Conservation (phyloP, 805 yeast genomes). For the Starmera dryadoides region DNA sequence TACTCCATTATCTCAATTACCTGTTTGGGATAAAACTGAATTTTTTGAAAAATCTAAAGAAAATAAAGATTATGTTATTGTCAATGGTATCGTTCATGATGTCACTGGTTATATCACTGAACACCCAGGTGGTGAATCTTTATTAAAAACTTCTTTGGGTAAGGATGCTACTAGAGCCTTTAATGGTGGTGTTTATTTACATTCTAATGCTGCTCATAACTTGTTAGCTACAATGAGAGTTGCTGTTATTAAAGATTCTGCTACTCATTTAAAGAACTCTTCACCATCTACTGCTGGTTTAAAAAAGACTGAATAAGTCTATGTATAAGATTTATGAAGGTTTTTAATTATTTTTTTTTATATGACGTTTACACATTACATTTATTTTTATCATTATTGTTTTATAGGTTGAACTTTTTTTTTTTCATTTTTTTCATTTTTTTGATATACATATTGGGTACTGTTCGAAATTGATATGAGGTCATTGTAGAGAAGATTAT, state of each 20-base stretch:
- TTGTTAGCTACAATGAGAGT: slow-evolving; percentile 77
- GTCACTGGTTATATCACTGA: slow-evolving; percentile 60
- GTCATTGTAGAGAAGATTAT: too few species aligned
- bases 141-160: slow-evolving; percentile 63
- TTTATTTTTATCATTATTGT: background rate
- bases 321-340: too few species aligned
- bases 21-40: slow-evolving; percentile 66
- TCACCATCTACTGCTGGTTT: slow-evolving; percentile 10
- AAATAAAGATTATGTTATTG: slow-evolving; percentile 55
- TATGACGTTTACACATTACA: background rate
- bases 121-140: slow-evolving; percentile 82
- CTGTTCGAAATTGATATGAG: background rate
- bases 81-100: slow-evolving; percentile 76
- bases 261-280: background rate
- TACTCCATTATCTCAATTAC: slow-evolving; percentile 53
- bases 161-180: slow-evolving; percentile 81
- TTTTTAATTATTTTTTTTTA: background rate
- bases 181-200: slow-evolving; percentile 82
- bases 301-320: slow-evolving; percentile 7
- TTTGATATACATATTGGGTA: background rate
- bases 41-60: slow-evolving; percentile 36
- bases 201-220: slow-evolving; percentile 82
- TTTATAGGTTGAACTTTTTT: background rate
- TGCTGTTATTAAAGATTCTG: slow-evolving; percentile 36
- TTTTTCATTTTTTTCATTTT: background rate